phyloP scores from a whole-genome alignment of 2,329 filamentous ascomycete genomes.

The Cryphonectria parasitica region DNA sequence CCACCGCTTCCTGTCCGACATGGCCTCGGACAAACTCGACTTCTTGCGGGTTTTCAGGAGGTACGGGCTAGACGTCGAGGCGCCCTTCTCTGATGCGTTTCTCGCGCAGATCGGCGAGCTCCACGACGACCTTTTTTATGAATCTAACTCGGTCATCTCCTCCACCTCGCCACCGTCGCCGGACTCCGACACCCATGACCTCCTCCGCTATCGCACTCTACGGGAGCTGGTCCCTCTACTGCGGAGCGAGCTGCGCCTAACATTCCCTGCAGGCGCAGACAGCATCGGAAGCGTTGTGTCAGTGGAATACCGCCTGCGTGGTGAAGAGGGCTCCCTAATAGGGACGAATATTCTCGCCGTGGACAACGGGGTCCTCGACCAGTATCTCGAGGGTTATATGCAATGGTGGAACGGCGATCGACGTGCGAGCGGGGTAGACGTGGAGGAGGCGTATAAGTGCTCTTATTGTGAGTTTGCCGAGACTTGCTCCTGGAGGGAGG shows the following conservation, averaged over 20 bases:
- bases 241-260: conserved; percentile 49
- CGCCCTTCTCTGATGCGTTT: conserved; percentile 77
- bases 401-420: conserved; percentile 86
- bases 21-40: conserved; percentile 73
- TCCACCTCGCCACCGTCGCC: conserved; percentile 30
- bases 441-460: conserved; percentile 91
- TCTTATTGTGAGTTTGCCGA: conserved; percentile 81
- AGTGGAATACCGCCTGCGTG: conserved; percentile 57
- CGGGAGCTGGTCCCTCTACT: conserved; percentile 52
- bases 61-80: conserved; percentile 69
- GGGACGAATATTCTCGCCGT: conserved; percentile 67
- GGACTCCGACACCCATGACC: conserved; percentile 35
- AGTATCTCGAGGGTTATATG: conserved; percentile 72
- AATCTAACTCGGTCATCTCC: conserved; percentile 46
- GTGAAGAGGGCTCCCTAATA: conserved; percentile 53
- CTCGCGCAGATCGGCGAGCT: conserved; percentile 73
- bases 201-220: conserved; percentile 53
- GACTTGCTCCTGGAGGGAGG: conserved; percentile 75
- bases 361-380: conserved; percentile 64
- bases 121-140: conserved; percentile 67
- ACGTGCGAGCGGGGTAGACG: conserved; percentile 71
- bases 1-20: conserved; percentile 77
- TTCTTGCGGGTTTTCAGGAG: conserved; percentile 70
- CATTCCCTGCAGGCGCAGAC: conserved; percentile 55
- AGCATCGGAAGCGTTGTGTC: conserved; percentile 56